Conservation (phyloP, 2,329 filamentous ascomycete genomes). For the Penicillium sp. region DNA sequence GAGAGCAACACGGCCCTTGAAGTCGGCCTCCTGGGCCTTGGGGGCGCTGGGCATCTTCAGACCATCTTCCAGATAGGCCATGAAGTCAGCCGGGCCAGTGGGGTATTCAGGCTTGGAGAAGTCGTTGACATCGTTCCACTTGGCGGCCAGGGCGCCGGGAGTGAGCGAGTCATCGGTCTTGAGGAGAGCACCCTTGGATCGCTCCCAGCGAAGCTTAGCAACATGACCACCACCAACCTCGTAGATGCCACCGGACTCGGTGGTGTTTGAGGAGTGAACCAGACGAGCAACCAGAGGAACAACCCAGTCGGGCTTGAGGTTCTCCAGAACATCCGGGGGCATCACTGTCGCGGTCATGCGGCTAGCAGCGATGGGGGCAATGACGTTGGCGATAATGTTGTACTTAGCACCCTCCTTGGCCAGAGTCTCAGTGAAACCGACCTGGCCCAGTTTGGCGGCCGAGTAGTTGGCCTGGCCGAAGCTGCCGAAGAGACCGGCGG, state of each 20-base stretch:
- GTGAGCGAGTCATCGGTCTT: slow-evolving; percentile 89
- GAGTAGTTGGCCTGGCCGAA: slow-evolving; percentile 98
- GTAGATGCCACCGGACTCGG: slow-evolving; percentile 86
- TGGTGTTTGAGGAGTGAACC: slow-evolving; percentile 80
- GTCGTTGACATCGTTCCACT: slow-evolving; percentile 87
- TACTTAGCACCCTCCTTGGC: slow-evolving; percentile 98
- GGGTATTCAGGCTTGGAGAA: slow-evolving; percentile 85
- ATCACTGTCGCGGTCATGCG: slow-evolving; percentile 95
- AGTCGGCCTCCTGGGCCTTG: slow-evolving; percentile 74
- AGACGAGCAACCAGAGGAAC: slow-evolving; percentile 89
- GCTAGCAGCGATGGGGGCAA: slow-evolving; percentile 92
- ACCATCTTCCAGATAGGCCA: slow-evolving; percentile 81
- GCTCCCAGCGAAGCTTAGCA: slow-evolving; percentile 94
- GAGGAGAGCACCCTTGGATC: slow-evolving; percentile 83
- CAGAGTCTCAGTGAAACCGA: slow-evolving; percentile 96
- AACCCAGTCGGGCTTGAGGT: slow-evolving; percentile 90
- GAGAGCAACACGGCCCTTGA: slow-evolving; percentile 82
- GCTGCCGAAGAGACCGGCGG: slow-evolving; percentile 90
- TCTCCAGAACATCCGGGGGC: slow-evolving; percentile 87
- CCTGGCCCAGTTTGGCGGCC: slow-evolving; percentile 90
- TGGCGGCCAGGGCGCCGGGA: slow-evolving; percentile 81
- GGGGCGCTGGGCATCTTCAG: slow-evolving; percentile 75
- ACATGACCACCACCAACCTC: slow-evolving; percentile 92
- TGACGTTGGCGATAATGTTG: slow-evolving; percentile 94
- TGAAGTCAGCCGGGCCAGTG: slow-evolving; percentile 82